phyloP scores from a whole-genome alignment of 352 stramenopile genomes.

The Phytophthora cryptogea region DNA sequence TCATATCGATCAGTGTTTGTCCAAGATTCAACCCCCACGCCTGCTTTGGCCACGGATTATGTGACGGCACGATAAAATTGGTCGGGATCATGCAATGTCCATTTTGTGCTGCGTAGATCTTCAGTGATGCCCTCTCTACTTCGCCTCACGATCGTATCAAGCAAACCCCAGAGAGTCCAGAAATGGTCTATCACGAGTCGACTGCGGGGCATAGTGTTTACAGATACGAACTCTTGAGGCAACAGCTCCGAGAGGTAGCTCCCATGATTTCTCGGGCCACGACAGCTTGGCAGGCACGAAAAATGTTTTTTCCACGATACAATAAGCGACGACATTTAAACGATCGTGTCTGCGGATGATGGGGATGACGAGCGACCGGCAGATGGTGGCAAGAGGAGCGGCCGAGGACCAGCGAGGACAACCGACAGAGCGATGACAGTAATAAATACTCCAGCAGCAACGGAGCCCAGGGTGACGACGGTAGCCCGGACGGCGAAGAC shows the following conservation, averaged over 20 bases:
- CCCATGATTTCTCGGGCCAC: slow-evolving; percentile 39
- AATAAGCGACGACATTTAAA: no score
- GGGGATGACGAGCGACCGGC: no score
- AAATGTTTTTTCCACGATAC: slow-evolving; percentile 31
- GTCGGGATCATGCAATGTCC: slow-evolving; percentile 26
- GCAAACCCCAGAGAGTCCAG: slow-evolving; percentile 47
- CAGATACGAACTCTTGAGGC: slow-evolving; percentile 38
- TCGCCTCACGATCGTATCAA: slow-evolving; percentile 33
- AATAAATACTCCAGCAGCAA: no score
- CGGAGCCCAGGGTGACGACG: no score
- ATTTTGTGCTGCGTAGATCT: slow-evolving; percentile 36
- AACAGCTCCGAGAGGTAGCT: slow-evolving; percentile 34
- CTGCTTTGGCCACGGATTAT: background rate
- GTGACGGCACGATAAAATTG: background rate
- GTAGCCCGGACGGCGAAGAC: no score
- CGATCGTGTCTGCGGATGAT: no score
- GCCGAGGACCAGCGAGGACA: no score
- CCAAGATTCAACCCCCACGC: background rate
- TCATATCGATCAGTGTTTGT: background rate
- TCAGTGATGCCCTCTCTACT: slow-evolving; percentile 38
- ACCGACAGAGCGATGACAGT: no score
- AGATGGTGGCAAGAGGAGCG: no score
- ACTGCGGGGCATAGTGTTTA: slow-evolving; percentile 32
- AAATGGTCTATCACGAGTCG: slow-evolving; percentile 37
- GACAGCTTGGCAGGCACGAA: slow-evolving; percentile 22